These are phyloP conservation scores for Colletotrichum cereale DNA, from an alignment of 2,329 filamentous ascomycete species.

Conservation along the genomic window DNA sequence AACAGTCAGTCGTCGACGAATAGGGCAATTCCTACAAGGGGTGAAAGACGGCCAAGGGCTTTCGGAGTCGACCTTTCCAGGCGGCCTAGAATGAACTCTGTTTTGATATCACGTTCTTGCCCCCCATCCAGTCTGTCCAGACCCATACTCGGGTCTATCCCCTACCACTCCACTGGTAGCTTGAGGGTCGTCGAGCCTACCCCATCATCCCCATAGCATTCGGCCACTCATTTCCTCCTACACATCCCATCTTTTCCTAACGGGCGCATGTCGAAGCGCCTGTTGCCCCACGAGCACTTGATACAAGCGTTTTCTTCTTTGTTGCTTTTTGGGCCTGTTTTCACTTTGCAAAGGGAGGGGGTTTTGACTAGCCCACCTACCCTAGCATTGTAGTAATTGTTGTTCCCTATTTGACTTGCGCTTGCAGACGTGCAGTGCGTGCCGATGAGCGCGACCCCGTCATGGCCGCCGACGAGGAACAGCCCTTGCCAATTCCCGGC, in stretches of 20 bases:
- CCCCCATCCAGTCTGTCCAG: slow-evolving; percentile 3
- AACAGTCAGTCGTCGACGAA: slow-evolving; percentile 2
- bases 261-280: slow-evolving; percentile 38
- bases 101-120: slow-evolving; percentile 21
- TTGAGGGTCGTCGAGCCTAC: neutral
- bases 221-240: slow-evolving; percentile 5
- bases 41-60: neutral
- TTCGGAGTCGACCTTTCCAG: slow-evolving; percentile 10
- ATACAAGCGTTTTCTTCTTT: neutral
- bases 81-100: slow-evolving; percentile 29
- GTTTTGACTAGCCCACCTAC: slow-evolving; percentile 1
- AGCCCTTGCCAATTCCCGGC: neutral
- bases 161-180: neutral
- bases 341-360: neutral
- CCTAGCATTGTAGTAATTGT: neutral
- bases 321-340: neutral
- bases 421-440: neutral
- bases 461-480: slow-evolving; percentile 5
- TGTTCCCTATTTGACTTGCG: neutral
- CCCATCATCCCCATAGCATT: neutral
- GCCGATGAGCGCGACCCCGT: slow-evolving; percentile 17
- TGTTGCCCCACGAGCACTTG: slow-evolving; percentile 30
- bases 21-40: neutral
- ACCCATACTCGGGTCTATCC: neutral
- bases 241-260: slow-evolving; percentile 21